Percentiles rank a stretch among this genome's conserved stretches.
Evolutionary conservation across 352 stramenopile genomes (phyloP).

Genomic region (Globisporangium takayamanum): DNA sequence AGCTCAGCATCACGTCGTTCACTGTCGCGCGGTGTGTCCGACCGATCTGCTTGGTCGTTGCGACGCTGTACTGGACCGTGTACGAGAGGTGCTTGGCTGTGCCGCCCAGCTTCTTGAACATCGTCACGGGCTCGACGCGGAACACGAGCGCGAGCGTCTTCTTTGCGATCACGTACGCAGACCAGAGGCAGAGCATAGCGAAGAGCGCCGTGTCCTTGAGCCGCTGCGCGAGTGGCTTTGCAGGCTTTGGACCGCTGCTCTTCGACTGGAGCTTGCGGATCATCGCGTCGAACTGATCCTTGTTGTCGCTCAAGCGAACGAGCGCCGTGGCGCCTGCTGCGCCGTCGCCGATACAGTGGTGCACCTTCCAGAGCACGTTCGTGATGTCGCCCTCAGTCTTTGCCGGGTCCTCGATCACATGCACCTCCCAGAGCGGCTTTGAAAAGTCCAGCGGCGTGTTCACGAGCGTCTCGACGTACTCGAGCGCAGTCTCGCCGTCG

Average conservation of each 20-base stretch:
- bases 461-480: slow-evolving; percentile 59
- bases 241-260: slow-evolving; percentile 25
- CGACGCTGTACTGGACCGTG: slow-evolving; percentile 65
- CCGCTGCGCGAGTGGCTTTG: slow-evolving; percentile 18
- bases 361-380: slow-evolving; percentile 58
- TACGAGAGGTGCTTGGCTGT: slow-evolving; percentile 64
- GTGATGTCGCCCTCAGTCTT: slow-evolving; percentile 23
- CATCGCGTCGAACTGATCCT: slow-evolving; percentile 53
- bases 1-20: slow-evolving; percentile 80
- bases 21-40: slow-evolving; percentile 61
- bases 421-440: slow-evolving; percentile 73
- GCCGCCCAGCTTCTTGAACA: slow-evolving; percentile 58
- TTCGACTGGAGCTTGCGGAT: slow-evolving; percentile 37
- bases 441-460: slow-evolving; percentile 61
- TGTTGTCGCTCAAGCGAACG: slow-evolving; percentile 69
- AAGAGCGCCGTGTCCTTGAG: slow-evolving; percentile 24
- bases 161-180: slow-evolving; percentile 42
- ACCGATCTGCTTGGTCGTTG: slow-evolving; percentile 64
- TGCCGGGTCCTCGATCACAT: slow-evolving; percentile 44
- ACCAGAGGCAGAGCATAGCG: slow-evolving; percentile 40
- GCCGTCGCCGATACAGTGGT: slow-evolving; percentile 77
- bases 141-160: slow-evolving; percentile 44
- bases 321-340: slow-evolving; percentile 57
- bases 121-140: slow-evolving; percentile 46
- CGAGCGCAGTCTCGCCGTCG: slow-evolving; percentile 47